Evolutionary conservation across 805 yeast species (phyloP).

Genomic region (Ogataea parapolymorpha): DNA sequence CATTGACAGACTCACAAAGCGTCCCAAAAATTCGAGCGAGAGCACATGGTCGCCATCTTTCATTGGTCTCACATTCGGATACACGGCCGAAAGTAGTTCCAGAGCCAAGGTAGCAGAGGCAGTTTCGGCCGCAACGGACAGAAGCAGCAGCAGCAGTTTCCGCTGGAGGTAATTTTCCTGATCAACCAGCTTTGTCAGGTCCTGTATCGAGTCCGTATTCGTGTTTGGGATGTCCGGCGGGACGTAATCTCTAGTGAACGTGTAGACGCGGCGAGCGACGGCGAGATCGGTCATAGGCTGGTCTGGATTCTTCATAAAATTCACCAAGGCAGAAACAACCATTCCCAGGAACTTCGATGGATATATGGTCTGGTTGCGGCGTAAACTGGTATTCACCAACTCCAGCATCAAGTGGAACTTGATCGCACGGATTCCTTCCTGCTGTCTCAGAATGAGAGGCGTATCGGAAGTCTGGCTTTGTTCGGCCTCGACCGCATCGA

Average conservation of each 20-base stretch:
- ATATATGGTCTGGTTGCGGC: slow-evolving; percentile 60
- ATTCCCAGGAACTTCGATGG: slow-evolving; percentile 80
- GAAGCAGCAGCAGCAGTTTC: slow-evolving; percentile 57
- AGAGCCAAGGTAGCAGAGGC: slow-evolving; percentile 3
- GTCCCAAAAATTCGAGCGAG: slow-evolving; percentile 20
- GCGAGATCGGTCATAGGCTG: slow-evolving; percentile 33
- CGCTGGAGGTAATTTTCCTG: slow-evolving; percentile 66
- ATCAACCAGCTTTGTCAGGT: slow-evolving; percentile 38
- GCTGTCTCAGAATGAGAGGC: slow-evolving; percentile 1
- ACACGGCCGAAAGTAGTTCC: slow-evolving; percentile 7
- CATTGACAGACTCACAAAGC: slow-evolving; percentile 42
- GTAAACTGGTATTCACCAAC: slow-evolving; percentile 54
- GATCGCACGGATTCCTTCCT: slow-evolving; percentile 41
- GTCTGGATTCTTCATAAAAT: slow-evolving; percentile 44
- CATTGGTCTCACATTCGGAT: slow-evolving; percentile 7
- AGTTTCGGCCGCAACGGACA: slow-evolving; percentile 48
- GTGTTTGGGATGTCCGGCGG: slow-evolving; percentile 43
- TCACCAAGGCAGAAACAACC: slow-evolving; percentile 57
- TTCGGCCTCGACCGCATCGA: slow-evolving; percentile 1
- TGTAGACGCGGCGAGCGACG: slow-evolving; percentile 59
- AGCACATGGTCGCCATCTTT: background rate
- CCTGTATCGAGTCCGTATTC: slow-evolving; percentile 36
- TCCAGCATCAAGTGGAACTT: slow-evolving; percentile 68
- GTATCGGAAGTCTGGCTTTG: too few relatives aligned
- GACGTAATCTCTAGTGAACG: slow-evolving; percentile 56